phyloP scores from a whole-genome alignment of 2,329 filamentous ascomycete genomes.

The Myriosclerotinia curreyana region DNA sequence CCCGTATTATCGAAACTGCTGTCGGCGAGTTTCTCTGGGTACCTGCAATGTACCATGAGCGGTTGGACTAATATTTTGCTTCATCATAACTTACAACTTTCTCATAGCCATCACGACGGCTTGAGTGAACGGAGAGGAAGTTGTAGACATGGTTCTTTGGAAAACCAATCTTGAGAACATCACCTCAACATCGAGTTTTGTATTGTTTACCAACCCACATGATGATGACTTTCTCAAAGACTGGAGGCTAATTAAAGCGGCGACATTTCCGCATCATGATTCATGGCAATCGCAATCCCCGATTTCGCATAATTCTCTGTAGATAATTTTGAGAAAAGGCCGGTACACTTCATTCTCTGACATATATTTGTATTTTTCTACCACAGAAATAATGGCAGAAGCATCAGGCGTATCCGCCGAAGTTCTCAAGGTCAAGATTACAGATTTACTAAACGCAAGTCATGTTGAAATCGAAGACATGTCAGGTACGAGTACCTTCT shows the following conservation, averaged over 20 bases:
- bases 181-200: conserved; percentile 14
- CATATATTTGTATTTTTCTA: conserved; percentile 2
- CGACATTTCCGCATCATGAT: conserved; percentile 20
- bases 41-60: conserved; percentile 51
- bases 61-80: background rate
- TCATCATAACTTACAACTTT: conserved; percentile 60
- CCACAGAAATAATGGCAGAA: conserved; percentile 47
- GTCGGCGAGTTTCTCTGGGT: conserved; percentile 85
- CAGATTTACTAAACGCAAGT: conserved; percentile 65
- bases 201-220: conserved; percentile 9
- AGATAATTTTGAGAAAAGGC: conserved; percentile 1
- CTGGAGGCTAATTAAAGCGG: conserved; percentile 15
- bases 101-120: conserved; percentile 76
- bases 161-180: conserved; percentile 29
- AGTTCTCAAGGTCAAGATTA: conserved; percentile 65
- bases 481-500: conserved; percentile 62
- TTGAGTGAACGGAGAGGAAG: conserved; percentile 50
- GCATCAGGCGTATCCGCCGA: conserved; percentile 68
- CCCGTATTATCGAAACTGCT: conserved; percentile 97
- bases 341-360: background rate
- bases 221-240: conserved; percentile 5
- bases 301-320: conserved; percentile 13
- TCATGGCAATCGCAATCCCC: conserved; percentile 5
- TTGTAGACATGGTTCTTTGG: conserved; percentile 30
- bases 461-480: conserved; percentile 89